These are phyloP conservation scores for Bondarzewia mesenterica DNA, from an alignment of 1,284 basidiomycete species.

Conservation along the genomic window DNA sequence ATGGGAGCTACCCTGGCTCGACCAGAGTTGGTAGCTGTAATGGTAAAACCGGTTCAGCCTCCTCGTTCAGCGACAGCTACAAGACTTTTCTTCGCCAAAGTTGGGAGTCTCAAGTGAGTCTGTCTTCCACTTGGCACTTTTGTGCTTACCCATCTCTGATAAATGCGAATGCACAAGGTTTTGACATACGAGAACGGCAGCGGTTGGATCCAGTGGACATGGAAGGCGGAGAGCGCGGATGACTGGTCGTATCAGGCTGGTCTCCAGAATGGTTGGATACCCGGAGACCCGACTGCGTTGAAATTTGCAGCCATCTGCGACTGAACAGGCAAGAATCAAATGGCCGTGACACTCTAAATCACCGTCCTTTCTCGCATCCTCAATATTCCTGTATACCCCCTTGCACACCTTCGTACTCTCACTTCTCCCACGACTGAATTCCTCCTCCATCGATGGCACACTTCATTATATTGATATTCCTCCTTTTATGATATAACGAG, in stretches of 20 bases:
- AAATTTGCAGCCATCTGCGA: conserved; percentile 46
- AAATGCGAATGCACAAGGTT: conserved; percentile 20
- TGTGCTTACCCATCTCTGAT: not conserved
- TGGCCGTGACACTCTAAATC: not conserved
- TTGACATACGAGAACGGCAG: conserved; percentile 54
- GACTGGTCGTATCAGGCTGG: conserved; percentile 77
- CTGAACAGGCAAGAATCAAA: conserved; percentile 16
- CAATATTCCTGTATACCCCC: too few relatives aligned
- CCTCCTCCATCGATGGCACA: too few relatives aligned
- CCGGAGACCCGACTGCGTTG: conserved; percentile 45
- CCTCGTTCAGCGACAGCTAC: conserved; percentile 69
- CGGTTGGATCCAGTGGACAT: conserved; percentile 67
- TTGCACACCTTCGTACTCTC: too few relatives aligned
- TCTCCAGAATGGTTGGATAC: conserved; percentile 79
- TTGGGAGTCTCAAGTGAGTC: conserved; percentile 74
- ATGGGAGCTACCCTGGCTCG: conserved; percentile 64
- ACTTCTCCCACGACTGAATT: too few relatives aligned
- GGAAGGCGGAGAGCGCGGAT: conserved; percentile 57
- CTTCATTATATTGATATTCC: too few relatives aligned
- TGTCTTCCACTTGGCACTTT: conserved; percentile 2
- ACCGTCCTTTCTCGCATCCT: not conserved
- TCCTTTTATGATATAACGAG: too few relatives aligned
- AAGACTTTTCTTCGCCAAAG: conserved; percentile 77
- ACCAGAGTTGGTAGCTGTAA: conserved; percentile 63
- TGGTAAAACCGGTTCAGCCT: conserved; percentile 63